Base-by-base conservation (phyloP, 805 yeast genomes). In the Citeromyces matritensis region DNA sequence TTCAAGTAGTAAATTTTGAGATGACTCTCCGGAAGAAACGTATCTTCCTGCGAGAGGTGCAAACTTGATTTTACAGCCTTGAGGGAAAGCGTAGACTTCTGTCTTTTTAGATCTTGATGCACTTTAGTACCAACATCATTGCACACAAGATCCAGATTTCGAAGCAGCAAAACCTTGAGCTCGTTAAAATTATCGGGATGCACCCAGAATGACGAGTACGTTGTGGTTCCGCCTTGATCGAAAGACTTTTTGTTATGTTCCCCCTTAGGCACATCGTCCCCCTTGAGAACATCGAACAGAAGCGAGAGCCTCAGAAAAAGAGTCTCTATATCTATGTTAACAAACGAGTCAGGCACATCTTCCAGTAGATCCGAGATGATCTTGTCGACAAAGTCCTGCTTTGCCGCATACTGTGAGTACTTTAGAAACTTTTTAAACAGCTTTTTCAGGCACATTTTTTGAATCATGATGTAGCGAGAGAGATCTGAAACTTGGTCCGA, bases 401-500 rank as follows among this genome's bases (percentile, higher is more conserved):
- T 55, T 33, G 49, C 44, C 9, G 38, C 35, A 31, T 47, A 53
- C 5, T 42, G 41, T 33, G 60, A 58, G 43, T 69, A 59, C 43
- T 69, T 69, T 30, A 57, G 30, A 37, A 67, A 77, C 47, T 83
- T 82, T 54, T 83, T 82, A 43, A 82, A 58, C 31, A 82, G 63
- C 53, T 82, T 82, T 38, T 75, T 62, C 30, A 79, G 60, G 5
- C 73, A 93, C 3, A 83, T 73, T 43, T 75, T 73, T 45, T 82
- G 94, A 6, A 81, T 64, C 14, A 75, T 55, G 10, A 80, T 68
- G 45, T 77, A 82, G 38, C 83, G 61, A n/a, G 81, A 63, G 30
- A 82, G 54, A 37, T 74, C 67, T 42, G 76, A 81, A 17, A 79
- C 55, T 29, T 70, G 75, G 11, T 43, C 55, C 34, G 64, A 66